Evolutionary conservation across 305 asterid species (phyloP), one percentile per base, ranked within the genome.

Genomic region (Coffea humblotiana): DNA sequence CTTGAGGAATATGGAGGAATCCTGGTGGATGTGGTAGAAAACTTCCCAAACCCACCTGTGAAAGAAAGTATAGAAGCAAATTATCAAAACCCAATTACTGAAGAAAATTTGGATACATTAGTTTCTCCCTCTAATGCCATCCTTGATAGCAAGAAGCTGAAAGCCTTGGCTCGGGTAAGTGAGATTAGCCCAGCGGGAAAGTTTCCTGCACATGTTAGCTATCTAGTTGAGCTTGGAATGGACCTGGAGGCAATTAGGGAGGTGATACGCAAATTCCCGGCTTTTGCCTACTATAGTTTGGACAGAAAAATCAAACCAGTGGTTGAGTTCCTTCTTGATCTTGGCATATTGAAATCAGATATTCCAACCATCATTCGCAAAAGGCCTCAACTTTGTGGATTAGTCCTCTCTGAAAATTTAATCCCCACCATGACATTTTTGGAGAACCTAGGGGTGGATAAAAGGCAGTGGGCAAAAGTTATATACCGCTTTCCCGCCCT

Each of bases 361-460:
- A 92, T 95, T 65, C 94, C 97, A 72, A 85, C 81, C 27, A 93
- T 95, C 79, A 81, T 95, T 70, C 86, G 80, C 85, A 92, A 90
- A 86, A 86, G 99, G 87, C 99, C 98, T 88, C 99, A 92, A 83
- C 97, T 95, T 71, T 92, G 97, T 86, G 98, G 75, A 95, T 95
- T 67, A 95, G 98, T 79, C 96, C 96, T 93, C 75, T 88, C 93
- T 0, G 99, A 90, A 82, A 93, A 95, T 81, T 86, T 95, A 65
- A 95, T 95, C 82, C 98, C 99, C 21, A 95, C 99, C 12, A 93
- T 93, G 97, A 78, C 85, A 40, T 95, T 89, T 85, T 92, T 95
- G 51, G 99, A 95, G 87, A 90, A 92, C 43, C 77, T 95, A 47
- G 98, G 99, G 0, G 90, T 93, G 65, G 99, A 95, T 63, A 92